Percentiles rank a stretch among this genome's conserved stretches.
phyloP scores from a whole-genome alignment of 163 green algal genomes.

The Scenedesmus sp. region DNA sequence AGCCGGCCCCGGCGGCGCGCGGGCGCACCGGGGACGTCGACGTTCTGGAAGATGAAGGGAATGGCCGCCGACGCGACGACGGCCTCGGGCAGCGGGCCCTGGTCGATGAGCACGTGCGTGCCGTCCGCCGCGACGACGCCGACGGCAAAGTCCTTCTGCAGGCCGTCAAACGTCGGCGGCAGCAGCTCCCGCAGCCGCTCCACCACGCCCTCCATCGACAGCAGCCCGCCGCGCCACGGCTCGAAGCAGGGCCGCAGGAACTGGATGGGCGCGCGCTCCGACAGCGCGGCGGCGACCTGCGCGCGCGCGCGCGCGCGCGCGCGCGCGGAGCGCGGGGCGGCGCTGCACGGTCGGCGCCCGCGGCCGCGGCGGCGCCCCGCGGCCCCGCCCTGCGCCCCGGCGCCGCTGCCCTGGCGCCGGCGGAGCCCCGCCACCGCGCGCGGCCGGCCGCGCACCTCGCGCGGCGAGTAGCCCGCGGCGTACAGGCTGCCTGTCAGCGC shows the following conservation, averaged over 20 bases:
- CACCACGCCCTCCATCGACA: slow-evolving; percentile 78
- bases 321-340: too few relatives aligned
- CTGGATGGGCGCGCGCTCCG: slow-evolving; percentile 71
- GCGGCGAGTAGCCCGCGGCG: slow-evolving; percentile 76
- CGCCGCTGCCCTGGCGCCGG: too few relatives aligned
- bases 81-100: slow-evolving; percentile 82
- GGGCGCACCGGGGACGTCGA: slow-evolving; percentile 73
- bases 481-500: slow-evolving; percentile 86
- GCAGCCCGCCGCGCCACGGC: slow-evolving; percentile 75
- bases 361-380: neutral
- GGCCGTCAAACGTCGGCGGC: slow-evolving; percentile 82
- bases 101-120: slow-evolving; percentile 80
- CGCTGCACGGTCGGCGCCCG: neutral
- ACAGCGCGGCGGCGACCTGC: slow-evolving; percentile 78
- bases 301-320: too few relatives aligned
- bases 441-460: slow-evolving; percentile 52
- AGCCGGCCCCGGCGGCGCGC: too few relatives aligned
- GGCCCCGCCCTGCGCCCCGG: neutral
- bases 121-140: slow-evolving; percentile 64
- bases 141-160: slow-evolving; percentile 67
- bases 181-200: slow-evolving; percentile 74
- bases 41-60: slow-evolving; percentile 80
- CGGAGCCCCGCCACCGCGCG: too few relatives aligned
- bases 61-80: slow-evolving; percentile 91
- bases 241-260: slow-evolving; percentile 62